These are phyloP conservation scores for Pseudogymnoascus sp. DNA, from an alignment of 2,329 filamentous ascomycete species.

Conservation along the genomic window DNA sequence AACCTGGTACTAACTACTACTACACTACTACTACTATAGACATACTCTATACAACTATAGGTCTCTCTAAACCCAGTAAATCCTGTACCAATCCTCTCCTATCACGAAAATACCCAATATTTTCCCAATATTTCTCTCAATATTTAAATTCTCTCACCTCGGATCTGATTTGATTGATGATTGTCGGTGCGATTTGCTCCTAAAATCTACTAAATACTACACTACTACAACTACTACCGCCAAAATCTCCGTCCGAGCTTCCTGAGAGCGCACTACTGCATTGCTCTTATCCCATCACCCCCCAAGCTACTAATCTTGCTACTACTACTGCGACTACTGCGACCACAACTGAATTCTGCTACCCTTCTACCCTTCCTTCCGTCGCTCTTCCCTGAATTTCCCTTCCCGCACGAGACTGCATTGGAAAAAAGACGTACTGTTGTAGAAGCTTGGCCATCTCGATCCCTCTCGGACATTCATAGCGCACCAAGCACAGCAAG, in stretches of 20 bases:
- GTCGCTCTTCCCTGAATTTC: constrained; percentile 3
- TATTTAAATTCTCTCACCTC: background rate
- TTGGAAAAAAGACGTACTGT: background rate
- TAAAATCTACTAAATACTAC: background rate
- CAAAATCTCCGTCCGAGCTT: constrained; percentile 5
- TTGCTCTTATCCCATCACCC: constrained; percentile 5
- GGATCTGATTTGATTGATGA: background rate
- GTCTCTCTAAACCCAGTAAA: no score
- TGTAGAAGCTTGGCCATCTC: constrained; percentile 3
- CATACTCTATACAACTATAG: no score
- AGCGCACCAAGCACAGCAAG: background rate
- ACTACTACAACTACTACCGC: background rate
- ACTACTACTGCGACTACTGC: background rate
- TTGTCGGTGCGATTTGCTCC: background rate
- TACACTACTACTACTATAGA: no score
- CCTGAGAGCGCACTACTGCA: background rate
- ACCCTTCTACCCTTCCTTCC: constrained; percentile 3
- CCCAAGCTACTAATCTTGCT: background rate
- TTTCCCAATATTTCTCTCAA: background rate
- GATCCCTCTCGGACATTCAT: background rate
- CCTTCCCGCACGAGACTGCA: constrained; percentile 2
- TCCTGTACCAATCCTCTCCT: background rate
- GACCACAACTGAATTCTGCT: constrained; percentile 1
- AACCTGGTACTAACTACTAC: background rate
- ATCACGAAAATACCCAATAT: background rate